Evolutionary conservation across 192 early-diverging fungal species (phyloP), one percentile per base, ranked within the genome.

Genomic region (Coemansia sp.): DNA sequence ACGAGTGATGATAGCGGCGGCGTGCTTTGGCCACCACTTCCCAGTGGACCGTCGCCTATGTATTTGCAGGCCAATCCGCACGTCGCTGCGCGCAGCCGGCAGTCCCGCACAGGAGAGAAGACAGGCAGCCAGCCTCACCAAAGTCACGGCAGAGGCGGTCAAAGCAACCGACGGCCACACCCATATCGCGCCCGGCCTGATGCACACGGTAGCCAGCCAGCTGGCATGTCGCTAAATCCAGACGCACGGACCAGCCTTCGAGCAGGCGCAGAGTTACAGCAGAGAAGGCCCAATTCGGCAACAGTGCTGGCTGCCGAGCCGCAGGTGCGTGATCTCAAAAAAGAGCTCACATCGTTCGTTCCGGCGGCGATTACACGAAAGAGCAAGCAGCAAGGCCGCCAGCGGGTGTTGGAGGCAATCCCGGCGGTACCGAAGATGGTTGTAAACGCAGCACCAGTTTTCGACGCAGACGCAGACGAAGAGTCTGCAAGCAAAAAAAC

Each of bases 321-420:
- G 14, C 73, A 85, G 50, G 78, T 90, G 45, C 81, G 90, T 40
- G 84, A 92, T 57, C 73, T 92, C 50, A 85, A 87, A 65, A 87
- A 89, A 48, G 90, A 92, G 66, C 61, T 89, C 24, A 80, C 83
- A 8, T 62, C 78, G 3, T 69, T 92, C 46, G 85, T 92, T 2
- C 90, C 90, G 1, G 64, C 81, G 13, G 64, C 79, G 3, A 52
- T 90, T 26, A 56, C 78, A 14, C 73, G 77, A 45, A 85, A 82
- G 43, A 46, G 19, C 18, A 66, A 66, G 55, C 62, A 73, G 11
- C 65, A 58, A 30, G 70, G 62, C 38, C 53, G 63, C 10, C 63
- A 66, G 19, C 58, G 55, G 20, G 70, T 73, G 8, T 39, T 66
- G 1, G 64, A 54, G 2, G 48, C 79, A 18, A 53, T 78, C 19